Evolutionary conservation across 192 early-diverging fungal species (phyloP), one percentile per base, ranked within the genome.

Genomic region (Linnemannia zychae): DNA sequence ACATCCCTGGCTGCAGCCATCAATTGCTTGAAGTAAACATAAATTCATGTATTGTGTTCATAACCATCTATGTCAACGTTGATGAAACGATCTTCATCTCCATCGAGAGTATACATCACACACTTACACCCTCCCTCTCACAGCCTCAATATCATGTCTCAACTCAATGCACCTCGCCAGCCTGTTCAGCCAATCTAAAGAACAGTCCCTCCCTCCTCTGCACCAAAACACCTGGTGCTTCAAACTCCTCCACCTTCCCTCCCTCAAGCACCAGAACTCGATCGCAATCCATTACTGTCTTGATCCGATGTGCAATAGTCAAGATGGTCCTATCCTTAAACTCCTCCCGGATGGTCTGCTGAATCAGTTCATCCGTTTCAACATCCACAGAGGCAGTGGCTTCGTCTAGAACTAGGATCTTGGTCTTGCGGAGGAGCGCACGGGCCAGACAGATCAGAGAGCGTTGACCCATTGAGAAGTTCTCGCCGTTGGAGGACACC

Each of bases 261-360:
- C 72, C 24, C 13, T 91, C 85, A 48, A 88, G 16, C 22, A 96
- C 96, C 20, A 96, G 49, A 9, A 98, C 93, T 28, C 91, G 87
- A 87, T 98, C 96, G 67, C 95, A 97, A 73, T 94, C 94, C 71
- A 95, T 94, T 13, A 98, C 91, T 0, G 97, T 97, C 76, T 93
- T 91, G 66, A 97, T 74, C n/a, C 97, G 91, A 74, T 99, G 98
- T 6, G 98, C 98, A 81, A 99, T 96, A 72, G 93, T 94, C 46
- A 99, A 83, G 65, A 98, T 87, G 5, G 98, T 98, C 36, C 92
- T 90, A 38, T 94, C 88, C 24, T 87, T 90, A 87, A 97, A 96
- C 66, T 92, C 90, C 22, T 91, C 90, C 36, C 94, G 89, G 67
- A 99, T 97, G 0, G 97, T 95, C 33, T 88, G 86, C 90, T 99